A percentile compares a stretch with the other conserved stretches of the same genome.
Conservation (phyloP, 495 filamentous ascomycete genomes). For the Hypoxylon fragiforme region DNA sequence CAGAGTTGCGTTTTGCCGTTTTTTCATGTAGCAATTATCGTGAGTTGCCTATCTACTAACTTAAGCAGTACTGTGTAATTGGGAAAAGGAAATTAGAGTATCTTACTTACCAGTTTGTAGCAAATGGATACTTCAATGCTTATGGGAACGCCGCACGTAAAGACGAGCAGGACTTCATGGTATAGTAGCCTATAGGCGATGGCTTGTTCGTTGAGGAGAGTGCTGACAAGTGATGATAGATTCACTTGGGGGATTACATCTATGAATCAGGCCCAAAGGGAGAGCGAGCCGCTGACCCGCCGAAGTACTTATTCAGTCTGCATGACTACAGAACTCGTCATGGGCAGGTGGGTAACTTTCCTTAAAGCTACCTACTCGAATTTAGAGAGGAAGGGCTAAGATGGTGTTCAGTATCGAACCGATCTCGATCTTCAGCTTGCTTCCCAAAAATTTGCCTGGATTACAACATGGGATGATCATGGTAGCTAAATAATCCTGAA, state of each 20-base stretch:
- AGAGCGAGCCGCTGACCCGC: conserved; percentile 32
- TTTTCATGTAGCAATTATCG: conserved; percentile 62
- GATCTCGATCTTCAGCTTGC: conserved; percentile 62
- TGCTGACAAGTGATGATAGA: too few species aligned
- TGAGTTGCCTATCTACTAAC: conserved; percentile 30
- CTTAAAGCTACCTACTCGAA: neutral
- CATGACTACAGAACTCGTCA: conserved; percentile 62
- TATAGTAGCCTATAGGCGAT: too few species aligned
- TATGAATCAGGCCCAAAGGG: conserved; percentile 56
- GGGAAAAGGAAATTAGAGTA: too few species aligned
- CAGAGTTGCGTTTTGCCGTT: conserved; percentile 55
- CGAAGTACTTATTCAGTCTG: conserved; percentile 41
- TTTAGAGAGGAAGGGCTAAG: neutral
- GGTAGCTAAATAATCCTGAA: conserved; percentile 29
- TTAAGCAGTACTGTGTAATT: neutral
- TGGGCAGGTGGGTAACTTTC: conserved; percentile 28
- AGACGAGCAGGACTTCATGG: conserved; percentile 67
- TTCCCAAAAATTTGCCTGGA: conserved; percentile 66
- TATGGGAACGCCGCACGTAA: conserved; percentile 68
- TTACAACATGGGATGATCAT: conserved; percentile 73
- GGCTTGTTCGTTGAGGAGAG: too few species aligned
- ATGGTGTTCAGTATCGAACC: conserved; percentile 54
- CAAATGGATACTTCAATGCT: conserved; percentile 61
- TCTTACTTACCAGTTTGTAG: conserved; percentile 24
- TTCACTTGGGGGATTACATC: conserved; percentile 71